Conservation (phyloP, 768 basidiomycete species). For the Coprinellus aureogranulatus region DNA sequence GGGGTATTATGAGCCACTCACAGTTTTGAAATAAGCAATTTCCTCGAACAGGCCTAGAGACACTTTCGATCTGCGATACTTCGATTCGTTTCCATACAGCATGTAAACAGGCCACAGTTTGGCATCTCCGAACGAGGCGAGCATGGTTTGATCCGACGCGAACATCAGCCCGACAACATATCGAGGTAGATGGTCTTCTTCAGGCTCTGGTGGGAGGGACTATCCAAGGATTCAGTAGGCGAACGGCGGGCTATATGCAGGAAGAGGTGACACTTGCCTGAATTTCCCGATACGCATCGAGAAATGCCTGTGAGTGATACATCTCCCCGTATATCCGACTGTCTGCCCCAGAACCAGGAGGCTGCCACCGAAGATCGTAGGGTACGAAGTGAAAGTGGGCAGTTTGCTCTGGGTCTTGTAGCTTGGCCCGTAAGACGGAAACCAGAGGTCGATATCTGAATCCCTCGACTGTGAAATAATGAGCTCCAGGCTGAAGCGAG, state of each 20-base stretch:
- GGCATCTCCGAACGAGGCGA: slow-evolving; percentile 13
- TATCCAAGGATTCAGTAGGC: too few species aligned
- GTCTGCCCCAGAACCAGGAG: slow-evolving; percentile 20
- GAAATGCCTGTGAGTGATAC: slow-evolving; percentile 30
- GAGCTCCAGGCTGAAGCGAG: not conserved
- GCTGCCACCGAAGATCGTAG: slow-evolving; percentile 12
- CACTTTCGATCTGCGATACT: slow-evolving; percentile 12
- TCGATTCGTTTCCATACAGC: slow-evolving; percentile 16
- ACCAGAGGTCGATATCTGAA: slow-evolving; percentile 3
- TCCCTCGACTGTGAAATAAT: not conserved
- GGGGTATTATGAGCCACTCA: not conserved
- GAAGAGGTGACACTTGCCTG: slow-evolving; percentile 9
- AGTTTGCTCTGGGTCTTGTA: not conserved
- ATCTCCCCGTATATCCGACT: slow-evolving; percentile 26
- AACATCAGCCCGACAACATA: slow-evolving; percentile 23
- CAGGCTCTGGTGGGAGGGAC: not conserved
- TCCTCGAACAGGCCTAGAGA: slow-evolving; percentile 12
- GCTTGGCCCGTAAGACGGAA: not conserved
- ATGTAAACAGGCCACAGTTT: slow-evolving; percentile 18
- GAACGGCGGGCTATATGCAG: too few species aligned
- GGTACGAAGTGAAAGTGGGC: slow-evolving; percentile 16
- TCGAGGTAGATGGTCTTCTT: not conserved
- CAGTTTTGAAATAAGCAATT: slow-evolving; percentile 15
- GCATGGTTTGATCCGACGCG: slow-evolving; percentile 19
- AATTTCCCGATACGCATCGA: slow-evolving; percentile 26